Base-by-base conservation (phyloP, 2,329 filamentous ascomycete genomes). In the Fusarium setosum region DNA sequence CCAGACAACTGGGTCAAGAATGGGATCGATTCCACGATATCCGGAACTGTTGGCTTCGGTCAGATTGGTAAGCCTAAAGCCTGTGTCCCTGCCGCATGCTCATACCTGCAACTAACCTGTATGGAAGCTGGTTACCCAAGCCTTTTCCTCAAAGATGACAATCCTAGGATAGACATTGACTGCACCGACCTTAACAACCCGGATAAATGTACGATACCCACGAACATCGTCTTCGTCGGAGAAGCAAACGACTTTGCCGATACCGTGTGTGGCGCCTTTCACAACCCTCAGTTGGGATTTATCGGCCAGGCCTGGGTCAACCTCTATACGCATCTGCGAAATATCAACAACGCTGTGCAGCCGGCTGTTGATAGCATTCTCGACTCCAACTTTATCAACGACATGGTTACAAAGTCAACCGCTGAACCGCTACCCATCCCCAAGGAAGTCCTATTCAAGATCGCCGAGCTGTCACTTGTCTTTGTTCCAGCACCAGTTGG, bases 251-350 rank as follows among this genome's bases (percentile, higher is more conserved):
- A 44, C 12, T 31, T 44, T 8, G 9, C 23, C 17, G 41, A 17
- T 4, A 44, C 41, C 13, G 41, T 44, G n/a, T 44, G 41, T 8
- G 41, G 41, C 7, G 41, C 41, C 12, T 44, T 44, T 17, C 44
- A 48, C 17, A 48, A 48, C 6, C 44, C 44, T 8, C 44, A 48
- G 15, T 17, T 48, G 7, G 44, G 29, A 2, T 48, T 48, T 29
- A 48, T 48, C 29, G 29, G 44, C 6, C 44, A 48, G 20, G 44
- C 44, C 5, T 49, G 45, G 45, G n/a, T 49, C 11, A 49, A 49
- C 32, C 45, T 49, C 7, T 49, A 49, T n/a, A 49, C 31, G 6
- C 45, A 49, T 5, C 45, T 49, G 32, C 45, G 45, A 18, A 49
- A 49, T 13, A 49, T 49, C 31, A 49, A 49, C 31, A 35, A 49